phyloP scores from a whole-genome alignment of 331 rosid species.

The Cucumis variabilis region DNA sequence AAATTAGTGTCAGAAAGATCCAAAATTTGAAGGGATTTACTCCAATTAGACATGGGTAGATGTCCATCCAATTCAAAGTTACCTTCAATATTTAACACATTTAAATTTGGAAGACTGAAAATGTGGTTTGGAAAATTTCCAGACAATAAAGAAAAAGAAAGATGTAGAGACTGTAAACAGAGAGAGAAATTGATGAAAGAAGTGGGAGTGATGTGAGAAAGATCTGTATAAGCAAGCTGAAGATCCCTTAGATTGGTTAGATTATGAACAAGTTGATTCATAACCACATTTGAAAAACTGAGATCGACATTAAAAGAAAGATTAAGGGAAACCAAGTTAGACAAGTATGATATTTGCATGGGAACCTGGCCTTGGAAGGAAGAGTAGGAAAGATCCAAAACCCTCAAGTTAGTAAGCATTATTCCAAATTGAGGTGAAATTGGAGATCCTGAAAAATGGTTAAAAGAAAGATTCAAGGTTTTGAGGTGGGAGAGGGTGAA shows the following conservation, averaged over 20 bases:
- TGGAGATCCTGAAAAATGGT: not conserved
- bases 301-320: not conserved
- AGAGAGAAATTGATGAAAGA: not conserved
- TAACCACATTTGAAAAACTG: not conserved
- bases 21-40: not conserved
- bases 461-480: not conserved
- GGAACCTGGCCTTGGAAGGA: not conserved
- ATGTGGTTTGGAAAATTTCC: not conserved
- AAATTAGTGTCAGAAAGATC: not conserved
- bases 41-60: not conserved
- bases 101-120: not conserved
- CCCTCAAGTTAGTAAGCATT: not conserved
- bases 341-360: no score
- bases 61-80: not conserved
- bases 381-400: not conserved
- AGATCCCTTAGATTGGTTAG: not conserved
- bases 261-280: no score
- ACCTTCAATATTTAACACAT: not conserved
- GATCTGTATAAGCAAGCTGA: not conserved
- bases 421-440: slow-evolving; percentile 2
- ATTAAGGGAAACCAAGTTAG: not conserved
- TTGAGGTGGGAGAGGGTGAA: slow-evolving; percentile 18
- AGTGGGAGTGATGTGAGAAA: not conserved
- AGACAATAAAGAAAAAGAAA: not conserved
- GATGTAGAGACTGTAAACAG: not conserved